Evolutionary conservation across 2,329 filamentous ascomycete genomes (phyloP).

Genomic region (Malbranchea cinnamomea): DNA sequence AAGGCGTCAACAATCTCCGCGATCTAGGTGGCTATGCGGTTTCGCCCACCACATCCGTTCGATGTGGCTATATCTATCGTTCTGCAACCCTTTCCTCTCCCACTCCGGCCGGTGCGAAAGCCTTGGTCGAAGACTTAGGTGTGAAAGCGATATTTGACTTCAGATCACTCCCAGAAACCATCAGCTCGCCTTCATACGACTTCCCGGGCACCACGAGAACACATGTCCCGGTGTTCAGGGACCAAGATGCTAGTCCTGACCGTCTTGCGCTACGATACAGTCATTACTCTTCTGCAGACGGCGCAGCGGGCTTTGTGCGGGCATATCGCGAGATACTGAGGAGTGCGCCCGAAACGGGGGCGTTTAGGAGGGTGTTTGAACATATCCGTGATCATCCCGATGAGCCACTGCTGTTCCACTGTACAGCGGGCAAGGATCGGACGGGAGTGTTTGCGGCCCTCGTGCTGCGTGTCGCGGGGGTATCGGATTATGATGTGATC

Average conservation of each 20-base stretch:
- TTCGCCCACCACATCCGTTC: constrained; percentile 25
- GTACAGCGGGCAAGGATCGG: constrained; percentile 63
- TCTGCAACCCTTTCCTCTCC: constrained; percentile 51
- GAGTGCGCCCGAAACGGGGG: constrained; percentile 42
- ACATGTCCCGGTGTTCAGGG: constrained; percentile 51
- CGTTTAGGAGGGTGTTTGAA: constrained; percentile 44
- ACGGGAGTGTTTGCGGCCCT: constrained; percentile 57
- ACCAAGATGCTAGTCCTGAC: constrained; percentile 50
- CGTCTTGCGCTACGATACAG: constrained; percentile 45
- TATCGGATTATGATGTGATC: constrained; percentile 44
- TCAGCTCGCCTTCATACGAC: constrained; percentile 26
- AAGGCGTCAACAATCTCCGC: constrained; percentile 52
- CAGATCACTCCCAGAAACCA: constrained; percentile 37
- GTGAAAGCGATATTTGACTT: constrained; percentile 55
- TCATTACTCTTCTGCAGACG: constrained; percentile 42
- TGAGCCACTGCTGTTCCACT: constrained; percentile 50
- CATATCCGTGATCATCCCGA: constrained; percentile 36
- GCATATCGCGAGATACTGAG: constrained; percentile 54
- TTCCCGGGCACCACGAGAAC: constrained; percentile 39
- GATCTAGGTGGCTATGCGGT: constrained; percentile 48
- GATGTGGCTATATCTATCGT: constrained; percentile 46
- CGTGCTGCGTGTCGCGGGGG: constrained; percentile 48
- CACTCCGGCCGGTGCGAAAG: constrained; percentile 37
- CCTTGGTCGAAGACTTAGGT: constrained; percentile 37
- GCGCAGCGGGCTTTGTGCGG: constrained; percentile 49